Conservation (phyloP, 306 rosid species). For the Dryas drummondii region DNA sequence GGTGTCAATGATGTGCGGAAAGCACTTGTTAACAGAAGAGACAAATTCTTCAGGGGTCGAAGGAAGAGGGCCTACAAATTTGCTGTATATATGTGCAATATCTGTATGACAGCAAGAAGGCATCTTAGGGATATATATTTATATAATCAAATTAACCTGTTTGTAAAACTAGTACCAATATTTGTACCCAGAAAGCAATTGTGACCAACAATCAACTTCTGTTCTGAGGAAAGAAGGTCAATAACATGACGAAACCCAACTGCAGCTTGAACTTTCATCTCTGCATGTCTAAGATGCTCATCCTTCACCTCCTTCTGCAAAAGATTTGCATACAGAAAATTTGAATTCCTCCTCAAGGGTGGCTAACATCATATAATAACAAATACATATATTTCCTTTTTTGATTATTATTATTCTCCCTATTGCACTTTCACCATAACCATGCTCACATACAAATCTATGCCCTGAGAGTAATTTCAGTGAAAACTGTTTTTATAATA, state of each 20-base stretch:
- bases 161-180: conserved; percentile 14
- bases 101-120: conserved; percentile 52
- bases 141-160: conserved; percentile 11
- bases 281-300: conserved; percentile 41
- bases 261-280: conserved; percentile 67
- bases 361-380: neutral
- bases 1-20: conserved; percentile 79
- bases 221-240: conserved; percentile 82
- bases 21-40: conserved; percentile 66
- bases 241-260: conserved; percentile 94
- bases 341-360: neutral
- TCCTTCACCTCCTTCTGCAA: conserved; percentile 74
- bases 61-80: conserved; percentile 89
- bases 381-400: neutral
- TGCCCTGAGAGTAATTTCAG: neutral
- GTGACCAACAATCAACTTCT: conserved; percentile 85
- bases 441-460: neutral
- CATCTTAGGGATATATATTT: conserved; percentile 23
- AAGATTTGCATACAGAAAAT: conserved; percentile 16
- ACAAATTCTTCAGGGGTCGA: conserved; percentile 68
- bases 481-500: neutral
- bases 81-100: conserved; percentile 76
- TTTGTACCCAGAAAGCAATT: conserved; percentile 81
- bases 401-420: neutral
- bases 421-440: neutral